Evolutionary conservation across 805 yeast genomes (phyloP).

Genomic region (Wickerhamomyces xylosicus): DNA sequence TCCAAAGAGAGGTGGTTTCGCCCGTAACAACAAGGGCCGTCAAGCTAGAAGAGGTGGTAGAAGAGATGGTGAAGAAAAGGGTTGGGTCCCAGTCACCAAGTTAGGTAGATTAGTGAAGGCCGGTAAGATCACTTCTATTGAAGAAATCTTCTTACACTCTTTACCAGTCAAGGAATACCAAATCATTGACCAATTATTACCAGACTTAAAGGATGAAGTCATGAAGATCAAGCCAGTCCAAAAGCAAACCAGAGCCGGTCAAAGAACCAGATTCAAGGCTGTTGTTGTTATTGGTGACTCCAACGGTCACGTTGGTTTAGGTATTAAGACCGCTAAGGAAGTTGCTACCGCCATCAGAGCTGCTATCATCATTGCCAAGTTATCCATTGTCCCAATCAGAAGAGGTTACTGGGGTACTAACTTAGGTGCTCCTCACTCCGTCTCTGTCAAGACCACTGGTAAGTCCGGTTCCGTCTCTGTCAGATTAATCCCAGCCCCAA

Average conservation of each 20-base stretch:
- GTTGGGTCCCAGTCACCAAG: conserved; percentile 99
- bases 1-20: conserved; percentile 43
- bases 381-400: conserved; percentile 98
- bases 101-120: conserved; percentile 99
- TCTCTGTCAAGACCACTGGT: conserved; percentile 97
- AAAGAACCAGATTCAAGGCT: conserved; percentile 99
- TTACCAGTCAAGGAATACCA: conserved; percentile 99
- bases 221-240: conserved; percentile 99
- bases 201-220: conserved; percentile 94
- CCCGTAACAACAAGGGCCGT: conserved; percentile 49
- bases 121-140: conserved; percentile 92
- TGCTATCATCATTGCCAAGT: conserved; percentile 98
- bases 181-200: conserved; percentile 93
- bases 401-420: conserved; percentile 99
- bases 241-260: conserved; percentile 99
- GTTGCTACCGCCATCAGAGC: conserved; percentile 99
- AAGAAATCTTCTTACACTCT: conserved; percentile 98
- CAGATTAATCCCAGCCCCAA: conserved; percentile 99
- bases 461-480: conserved; percentile 99
- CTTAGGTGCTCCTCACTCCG: conserved; percentile 99
- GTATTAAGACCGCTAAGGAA: conserved; percentile 99
- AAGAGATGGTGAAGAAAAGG: conserved; percentile 90
- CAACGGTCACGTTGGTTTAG: conserved; percentile 99
- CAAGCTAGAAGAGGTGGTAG: conserved; percentile 65
- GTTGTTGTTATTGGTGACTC: conserved; percentile 99